Evolutionary conservation across 768 basidiomycete species (phyloP), one percentile per base, ranked within the genome.

Genomic region (Agrocybe praecox): DNA sequence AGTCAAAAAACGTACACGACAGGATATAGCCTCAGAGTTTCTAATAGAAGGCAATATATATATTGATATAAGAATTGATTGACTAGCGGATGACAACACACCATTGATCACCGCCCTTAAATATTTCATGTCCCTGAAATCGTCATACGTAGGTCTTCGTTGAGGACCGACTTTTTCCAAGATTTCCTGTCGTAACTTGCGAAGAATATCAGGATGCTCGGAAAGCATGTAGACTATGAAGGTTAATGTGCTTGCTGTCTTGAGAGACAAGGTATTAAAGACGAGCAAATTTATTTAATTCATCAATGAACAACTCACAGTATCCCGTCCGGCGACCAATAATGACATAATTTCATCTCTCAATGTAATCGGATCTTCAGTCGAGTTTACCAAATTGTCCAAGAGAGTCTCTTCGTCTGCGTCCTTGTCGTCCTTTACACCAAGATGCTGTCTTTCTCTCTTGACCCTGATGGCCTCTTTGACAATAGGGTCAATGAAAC

Each of bases 401-500:
- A 82, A 67, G 23, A 81, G 68, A 3, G 76, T 78, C 36, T 74
- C 76, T 9, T 66, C 62, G 9, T 68, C 67, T 43, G 60, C 54
- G 8, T 62, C 63, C 10, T 74, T 68, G 2, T 55, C 59, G 17
- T 59, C 26, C 12, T 46, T 47, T 11, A 42, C 9, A n/a, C n/a
- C 43, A 53, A 44, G 60, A 42, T 60, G 53, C 33, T 43, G 24
- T 26, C 62, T 52, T 50, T 64, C 66, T 26, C 69, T 64, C 68
- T 75, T 75, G 55, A 61, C 60, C 29, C 51, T 32, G 17, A 85
- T 64, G 8, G 76, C 76, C 29, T 78, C 69, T 33, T 68, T 65
- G 12, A 84, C 58, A 15, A 85, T 77, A 0, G 81, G 82, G 10
- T 81, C 75, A 24, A 84, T 72, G 60, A 80, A 79, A n/a, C 69